phyloP scores from a whole-genome alignment of 257 asterid species.

The Solanum paucissectum region DNA sequence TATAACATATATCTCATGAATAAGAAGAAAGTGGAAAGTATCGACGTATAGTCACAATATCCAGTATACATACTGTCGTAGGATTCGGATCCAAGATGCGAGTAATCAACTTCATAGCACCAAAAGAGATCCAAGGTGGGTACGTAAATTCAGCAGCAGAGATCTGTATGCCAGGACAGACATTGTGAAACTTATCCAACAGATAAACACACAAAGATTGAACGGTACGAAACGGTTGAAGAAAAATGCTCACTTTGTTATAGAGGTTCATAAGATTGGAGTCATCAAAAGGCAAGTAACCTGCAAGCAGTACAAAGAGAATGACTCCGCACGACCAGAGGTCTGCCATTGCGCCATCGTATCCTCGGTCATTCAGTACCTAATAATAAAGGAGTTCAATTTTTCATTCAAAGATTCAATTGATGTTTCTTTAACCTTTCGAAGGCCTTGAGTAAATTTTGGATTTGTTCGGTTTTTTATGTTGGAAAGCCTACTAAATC shows the following conservation, averaged over 20 bases:
- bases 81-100: constrained; percentile 81
- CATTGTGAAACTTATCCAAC: constrained; percentile 3
- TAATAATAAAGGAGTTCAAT: constrained; percentile 13
- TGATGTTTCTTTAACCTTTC: not conserved
- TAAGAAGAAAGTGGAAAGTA: not conserved
- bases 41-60: not conserved
- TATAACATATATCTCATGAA: not conserved
- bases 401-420: not conserved
- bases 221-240: not conserved
- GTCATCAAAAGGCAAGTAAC: constrained; percentile 96
- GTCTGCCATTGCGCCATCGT: constrained; percentile 83
- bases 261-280: constrained; percentile 66
- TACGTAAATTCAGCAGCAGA: constrained; percentile 76
- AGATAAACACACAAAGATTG: not conserved
- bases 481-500: not conserved
- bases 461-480: not conserved
- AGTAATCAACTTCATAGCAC: constrained; percentile 66
- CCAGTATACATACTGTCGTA: constrained; percentile 36
- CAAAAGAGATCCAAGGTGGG: constrained; percentile 93
- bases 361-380: constrained; percentile 85
- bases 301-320: constrained; percentile 86
- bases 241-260: constrained; percentile 56
- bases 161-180: constrained; percentile 31
- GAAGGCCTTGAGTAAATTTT: accelerated
- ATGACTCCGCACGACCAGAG: constrained; percentile 96